These are phyloP conservation scores for Penicillium steckii DNA, from an alignment of 495 filamentous ascomycete species.

Conservation along the genomic window DNA sequence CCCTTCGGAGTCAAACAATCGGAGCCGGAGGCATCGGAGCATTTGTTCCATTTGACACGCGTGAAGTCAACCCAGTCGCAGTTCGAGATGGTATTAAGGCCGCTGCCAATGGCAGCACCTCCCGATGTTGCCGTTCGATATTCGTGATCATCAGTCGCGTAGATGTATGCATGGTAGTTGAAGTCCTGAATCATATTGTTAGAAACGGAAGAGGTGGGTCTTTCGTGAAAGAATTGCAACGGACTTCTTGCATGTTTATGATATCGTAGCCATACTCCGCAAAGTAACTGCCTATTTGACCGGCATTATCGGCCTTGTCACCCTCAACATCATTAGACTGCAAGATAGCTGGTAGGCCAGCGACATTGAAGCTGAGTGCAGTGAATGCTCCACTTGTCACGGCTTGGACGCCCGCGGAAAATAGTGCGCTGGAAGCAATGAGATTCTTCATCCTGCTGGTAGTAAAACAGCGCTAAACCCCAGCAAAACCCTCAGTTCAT, in stretches of 20 bases:
- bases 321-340: constrained; percentile 53
- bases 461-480: too few relatives aligned
- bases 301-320: constrained; percentile 51
- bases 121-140: constrained; percentile 61
- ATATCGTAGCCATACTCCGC: constrained; percentile 53
- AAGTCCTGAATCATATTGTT: constrained; percentile 44
- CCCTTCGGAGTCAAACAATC: constrained; percentile 68
- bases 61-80: constrained; percentile 54
- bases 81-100: constrained; percentile 60
- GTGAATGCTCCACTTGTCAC: constrained; percentile 41
- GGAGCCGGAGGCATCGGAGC: constrained; percentile 47
- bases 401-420: constrained; percentile 6
- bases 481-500: too few relatives aligned
- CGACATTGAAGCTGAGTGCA: constrained; percentile 58
- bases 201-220: neutral
- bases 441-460: neutral
- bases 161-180: constrained; percentile 61
- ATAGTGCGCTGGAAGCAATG: neutral
- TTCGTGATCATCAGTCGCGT: constrained; percentile 52
- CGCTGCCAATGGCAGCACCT: constrained; percentile 57
- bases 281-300: constrained; percentile 48
- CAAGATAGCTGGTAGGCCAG: constrained; percentile 54
- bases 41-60: constrained; percentile 56
- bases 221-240: neutral
- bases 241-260: constrained; percentile 60